Base-by-base conservation (phyloP, 2,329 filamentous ascomycete genomes). In the Claviceps pazoutovae region DNA sequence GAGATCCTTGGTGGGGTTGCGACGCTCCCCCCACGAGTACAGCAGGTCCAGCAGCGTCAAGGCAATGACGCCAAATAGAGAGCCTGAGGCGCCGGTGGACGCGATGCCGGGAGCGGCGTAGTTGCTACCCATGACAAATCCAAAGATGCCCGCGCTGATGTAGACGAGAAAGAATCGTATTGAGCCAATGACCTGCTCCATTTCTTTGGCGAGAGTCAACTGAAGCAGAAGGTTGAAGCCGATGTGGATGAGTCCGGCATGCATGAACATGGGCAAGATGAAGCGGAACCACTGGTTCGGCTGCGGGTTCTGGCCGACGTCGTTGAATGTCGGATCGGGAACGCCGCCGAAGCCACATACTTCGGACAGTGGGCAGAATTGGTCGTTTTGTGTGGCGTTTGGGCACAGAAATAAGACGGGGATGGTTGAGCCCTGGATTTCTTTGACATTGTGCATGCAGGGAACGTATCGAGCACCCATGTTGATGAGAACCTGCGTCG, bases 231-330 rank as follows among this genome's bases (percentile, higher is more conserved):
- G 76, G 68, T 98, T 98, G 76, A 97, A 96, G 16, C 82, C 87
- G 53, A 98, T 96, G 64, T 98, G 93, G 56, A 98, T 84, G 52
- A 98, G 70, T 14, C 93, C 93, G 1, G 88, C 89, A 62, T 98
- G 93, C 61, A 98, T 73, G 71, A 98, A 98, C 55, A 98, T 96
- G 41, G 93, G 91, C 1, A 84, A 72, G 62, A 98, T 96, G 71
- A 98, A 97, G 55, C 93, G 86, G 69, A 80, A 98, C 93, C 93
- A 98, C 66, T 98, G 93, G 64, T 97, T 83, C 0, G 93, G 93
- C 55, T 80, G 75, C 2, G 84, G 75, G 9, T 56, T 69, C 60
- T 78, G 72, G 51, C 71, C 58, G 30, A 66, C 62, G 51, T 74
- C 64, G 51, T 83, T 74, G 59, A 80, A 75, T 2, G 72, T 62